Conservation (phyloP, 164 flowering plant genomes). For the Saururus chinensis region DNA sequence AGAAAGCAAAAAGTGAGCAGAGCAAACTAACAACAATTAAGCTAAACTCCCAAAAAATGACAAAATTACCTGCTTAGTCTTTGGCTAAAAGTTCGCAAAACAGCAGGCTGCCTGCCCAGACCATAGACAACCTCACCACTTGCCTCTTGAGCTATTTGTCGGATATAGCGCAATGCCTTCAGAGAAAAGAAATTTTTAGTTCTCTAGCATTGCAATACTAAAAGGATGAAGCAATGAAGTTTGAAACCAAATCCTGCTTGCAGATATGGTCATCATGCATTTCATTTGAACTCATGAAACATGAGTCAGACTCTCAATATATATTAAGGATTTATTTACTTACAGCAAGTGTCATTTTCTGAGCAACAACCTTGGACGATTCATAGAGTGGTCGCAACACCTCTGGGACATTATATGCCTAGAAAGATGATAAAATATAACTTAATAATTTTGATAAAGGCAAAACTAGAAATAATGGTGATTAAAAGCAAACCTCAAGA, state of each 20-base stretch:
- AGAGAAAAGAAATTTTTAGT: not conserved
- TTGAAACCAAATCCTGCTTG: no score
- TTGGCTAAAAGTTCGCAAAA: constrained; percentile 86
- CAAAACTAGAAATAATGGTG: not conserved
- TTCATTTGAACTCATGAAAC: no score
- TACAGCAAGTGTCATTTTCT: constrained; percentile 89
- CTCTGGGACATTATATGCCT: constrained; percentile 94
- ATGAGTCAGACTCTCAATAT: not conserved
- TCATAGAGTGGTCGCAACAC: constrained; percentile 85
- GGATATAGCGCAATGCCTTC: constrained; percentile 69
- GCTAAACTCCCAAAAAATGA: not conserved
- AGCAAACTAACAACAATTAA: not conserved
- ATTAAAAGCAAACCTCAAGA: constrained; percentile 51
- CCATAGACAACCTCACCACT: constrained; percentile 83
- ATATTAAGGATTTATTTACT: constrained; percentile 13
- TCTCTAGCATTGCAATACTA: not conserved
- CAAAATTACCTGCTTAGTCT: constrained; percentile 65
- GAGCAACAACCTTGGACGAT: constrained; percentile 80
- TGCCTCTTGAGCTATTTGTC: constrained; percentile 91
- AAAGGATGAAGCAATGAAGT: not conserved
- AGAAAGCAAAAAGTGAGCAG: not conserved
- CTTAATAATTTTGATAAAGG: not conserved
- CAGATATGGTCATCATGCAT: no score
- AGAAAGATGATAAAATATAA: constrained; percentile 2
- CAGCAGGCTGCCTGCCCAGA: constrained; percentile 94